Evolutionary conservation across 202 grass and related monocot species (phyloP).

Genomic region (Schoenoplectus triqueter): DNA sequence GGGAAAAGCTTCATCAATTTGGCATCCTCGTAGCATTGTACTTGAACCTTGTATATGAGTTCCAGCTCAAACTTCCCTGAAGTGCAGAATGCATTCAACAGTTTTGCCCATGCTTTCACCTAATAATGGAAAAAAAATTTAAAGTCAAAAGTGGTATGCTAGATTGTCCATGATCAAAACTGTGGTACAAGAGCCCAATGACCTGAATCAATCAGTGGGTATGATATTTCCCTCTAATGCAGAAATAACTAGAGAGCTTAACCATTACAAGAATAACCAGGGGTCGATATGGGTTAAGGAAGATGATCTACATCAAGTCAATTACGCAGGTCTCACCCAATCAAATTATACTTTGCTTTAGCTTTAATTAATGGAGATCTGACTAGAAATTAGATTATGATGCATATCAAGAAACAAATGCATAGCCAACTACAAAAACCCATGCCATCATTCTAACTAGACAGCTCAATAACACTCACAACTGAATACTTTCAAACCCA

Average conservation of each 20-base stretch:
- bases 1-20: slow-evolving; percentile 92
- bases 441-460: not conserved
- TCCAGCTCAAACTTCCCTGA: slow-evolving; percentile 78
- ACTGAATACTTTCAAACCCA: not conserved
- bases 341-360: not conserved
- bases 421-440: not conserved
- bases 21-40: slow-evolving; percentile 82
- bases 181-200: not conserved
- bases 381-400: not conserved
- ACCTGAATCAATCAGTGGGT: not conserved
- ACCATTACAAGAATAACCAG: not conserved
- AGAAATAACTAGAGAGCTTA: not conserved
- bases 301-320: not conserved
- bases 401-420: not conserved
- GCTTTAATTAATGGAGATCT: not conserved
- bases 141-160: slow-evolving; percentile 2
- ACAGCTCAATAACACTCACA: not conserved
- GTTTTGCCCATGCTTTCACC: slow-evolving; percentile 83
- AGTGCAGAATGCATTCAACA: slow-evolving; percentile 82
- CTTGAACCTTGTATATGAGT: slow-evolving; percentile 87
- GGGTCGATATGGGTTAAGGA: not conserved
- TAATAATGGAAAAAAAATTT: slow-evolving; percentile 19
- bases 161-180: not conserved
- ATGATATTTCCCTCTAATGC: not conserved
- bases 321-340: not conserved